A percentile compares a stretch with the other conserved stretches of the same genome.
phyloP scores from a whole-genome alignment of 305 asterid genomes.

The Solanum chacoense region DNA sequence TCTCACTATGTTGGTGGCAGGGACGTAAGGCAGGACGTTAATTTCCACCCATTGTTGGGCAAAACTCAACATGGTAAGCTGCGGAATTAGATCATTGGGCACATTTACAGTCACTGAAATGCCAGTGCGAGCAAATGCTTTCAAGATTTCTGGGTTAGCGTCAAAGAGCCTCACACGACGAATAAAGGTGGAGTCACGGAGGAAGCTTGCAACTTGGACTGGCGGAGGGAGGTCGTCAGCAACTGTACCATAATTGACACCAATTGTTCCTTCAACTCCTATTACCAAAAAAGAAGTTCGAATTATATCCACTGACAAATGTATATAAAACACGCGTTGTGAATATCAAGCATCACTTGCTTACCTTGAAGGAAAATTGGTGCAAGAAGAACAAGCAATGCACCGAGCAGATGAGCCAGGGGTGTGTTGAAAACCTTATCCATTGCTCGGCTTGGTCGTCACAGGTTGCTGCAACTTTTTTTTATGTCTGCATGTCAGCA shows the following conservation, averaged over 20 bases:
- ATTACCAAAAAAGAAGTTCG: background rate
- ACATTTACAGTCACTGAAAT: conserved; percentile 41
- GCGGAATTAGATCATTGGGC: conserved; percentile 44
- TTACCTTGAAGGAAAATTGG: conserved; percentile 22
- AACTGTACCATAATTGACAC: conserved; percentile 60
- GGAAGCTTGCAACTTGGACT: conserved; percentile 38
- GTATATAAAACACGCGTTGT: background rate
- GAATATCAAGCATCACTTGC: background rate
- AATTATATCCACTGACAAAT: background rate
- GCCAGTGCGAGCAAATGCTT: conserved; percentile 53
- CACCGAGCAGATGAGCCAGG: background rate
- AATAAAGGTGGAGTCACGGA: conserved; percentile 44
- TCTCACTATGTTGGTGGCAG: conserved; percentile 41
- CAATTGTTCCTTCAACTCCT: conserved; percentile 44
- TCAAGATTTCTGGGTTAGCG: conserved; percentile 37
- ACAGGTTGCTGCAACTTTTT: background rate
- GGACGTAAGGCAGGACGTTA: conserved; percentile 31
- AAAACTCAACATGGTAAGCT: conserved; percentile 20
- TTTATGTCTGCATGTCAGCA: background rate
- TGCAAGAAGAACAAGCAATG: conserved; percentile 14
- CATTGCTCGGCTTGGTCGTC: conserved; percentile 10
- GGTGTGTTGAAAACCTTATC: background rate
- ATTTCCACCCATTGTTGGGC: conserved; percentile 46
- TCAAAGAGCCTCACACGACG: conserved; percentile 51
- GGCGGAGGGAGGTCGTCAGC: conserved; percentile 72